Percentiles rank a stretch among this genome's conserved stretches.
These are phyloP conservation scores for Trypanosoma congolense DNA, from an alignment of 208 protist species.

Conservation along the genomic window DNA sequence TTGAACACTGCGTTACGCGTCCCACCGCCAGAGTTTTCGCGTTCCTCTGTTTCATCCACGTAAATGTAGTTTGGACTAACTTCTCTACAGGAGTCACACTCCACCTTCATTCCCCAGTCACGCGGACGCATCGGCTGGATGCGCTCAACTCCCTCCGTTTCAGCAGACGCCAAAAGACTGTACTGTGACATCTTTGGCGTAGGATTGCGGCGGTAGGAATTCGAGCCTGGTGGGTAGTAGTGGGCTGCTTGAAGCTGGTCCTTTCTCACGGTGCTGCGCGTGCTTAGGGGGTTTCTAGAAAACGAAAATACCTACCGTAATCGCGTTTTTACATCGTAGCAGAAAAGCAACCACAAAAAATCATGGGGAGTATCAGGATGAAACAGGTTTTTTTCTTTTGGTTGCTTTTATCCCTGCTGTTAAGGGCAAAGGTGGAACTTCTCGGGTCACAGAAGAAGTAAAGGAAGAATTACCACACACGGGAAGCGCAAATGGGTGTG, in stretches of 20 bases:
- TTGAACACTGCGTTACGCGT: constrained; percentile 45
- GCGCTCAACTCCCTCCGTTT: constrained; percentile 41
- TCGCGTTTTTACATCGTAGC: no score
- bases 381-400: no score
- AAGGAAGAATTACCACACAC: no score
- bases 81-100: constrained; percentile 54
- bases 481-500: no score
- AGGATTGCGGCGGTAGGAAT: background rate
- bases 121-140: constrained; percentile 34
- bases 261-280: no score
- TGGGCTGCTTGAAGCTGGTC: background rate
- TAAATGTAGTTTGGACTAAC: constrained; percentile 38
- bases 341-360: no score
- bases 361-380: no score
- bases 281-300: no score
- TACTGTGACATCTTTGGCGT: constrained; percentile 66
- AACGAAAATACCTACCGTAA: no score
- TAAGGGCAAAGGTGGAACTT: no score
- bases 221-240: background rate
- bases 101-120: constrained; percentile 49
- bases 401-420: no score
- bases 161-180: constrained; percentile 35
- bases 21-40: constrained; percentile 43
- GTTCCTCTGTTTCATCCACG: constrained; percentile 39
- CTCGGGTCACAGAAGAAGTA: no score